These are phyloP conservation scores for Pseudogymnoascus sp. DNA, from an alignment of 2,329 filamentous ascomycete genomes.

Conservation along the genomic window DNA sequence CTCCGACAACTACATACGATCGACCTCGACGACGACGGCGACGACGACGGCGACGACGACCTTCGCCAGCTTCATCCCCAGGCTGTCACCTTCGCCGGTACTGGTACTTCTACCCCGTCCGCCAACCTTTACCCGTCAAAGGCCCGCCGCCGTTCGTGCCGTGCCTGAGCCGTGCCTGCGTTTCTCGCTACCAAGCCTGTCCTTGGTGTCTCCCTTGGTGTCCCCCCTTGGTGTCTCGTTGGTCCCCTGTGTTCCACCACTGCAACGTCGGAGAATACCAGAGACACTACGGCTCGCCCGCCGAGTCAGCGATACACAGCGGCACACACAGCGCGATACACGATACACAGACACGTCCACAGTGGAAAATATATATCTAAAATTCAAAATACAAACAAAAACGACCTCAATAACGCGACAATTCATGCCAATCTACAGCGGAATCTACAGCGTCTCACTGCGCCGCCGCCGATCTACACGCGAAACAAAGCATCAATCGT, in stretches of 20 bases:
- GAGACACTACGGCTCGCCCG: neutral
- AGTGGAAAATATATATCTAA: neutral
- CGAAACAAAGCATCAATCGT: neutral
- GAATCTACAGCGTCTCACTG: neutral
- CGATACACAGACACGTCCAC: neutral
- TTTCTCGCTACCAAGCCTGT: neutral
- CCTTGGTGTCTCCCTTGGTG: neutral
- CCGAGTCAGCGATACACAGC: neutral
- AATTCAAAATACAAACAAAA: neutral
- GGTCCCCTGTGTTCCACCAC: constrained; percentile 5
- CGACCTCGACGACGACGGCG: neutral
- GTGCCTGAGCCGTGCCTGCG: constrained; percentile 1
- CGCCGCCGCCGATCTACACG: neutral
- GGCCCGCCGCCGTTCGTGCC: constrained; percentile 2
- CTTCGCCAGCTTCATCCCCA: neutral
- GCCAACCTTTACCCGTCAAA: neutral
- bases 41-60: neutral
- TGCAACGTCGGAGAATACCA: neutral
- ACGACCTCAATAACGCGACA: neutral
- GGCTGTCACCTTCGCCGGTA: neutral
- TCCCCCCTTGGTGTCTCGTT: neutral
- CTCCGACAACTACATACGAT: neutral
- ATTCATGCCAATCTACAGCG: neutral
- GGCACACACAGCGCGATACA: neutral
- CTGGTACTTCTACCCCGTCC: neutral